These are phyloP conservation scores for Leptosphaerulina australis DNA, from an alignment of 2,329 filamentous ascomycete species.

Conservation along the genomic window DNA sequence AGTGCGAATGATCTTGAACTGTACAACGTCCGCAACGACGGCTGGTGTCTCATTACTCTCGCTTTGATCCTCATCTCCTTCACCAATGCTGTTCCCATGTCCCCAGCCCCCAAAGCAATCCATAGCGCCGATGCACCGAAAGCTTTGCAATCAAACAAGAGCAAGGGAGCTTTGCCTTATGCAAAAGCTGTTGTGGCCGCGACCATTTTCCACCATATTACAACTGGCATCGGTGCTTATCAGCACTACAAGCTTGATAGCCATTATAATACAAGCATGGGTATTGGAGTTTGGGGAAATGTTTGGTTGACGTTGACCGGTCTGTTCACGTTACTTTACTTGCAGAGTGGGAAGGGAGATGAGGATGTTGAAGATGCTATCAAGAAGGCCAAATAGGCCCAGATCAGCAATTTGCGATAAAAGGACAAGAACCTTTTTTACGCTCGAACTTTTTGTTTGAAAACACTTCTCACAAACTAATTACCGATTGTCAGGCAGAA, in stretches of 20 bases:
- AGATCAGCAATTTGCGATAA: too few relatives aligned
- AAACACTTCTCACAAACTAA: too few relatives aligned
- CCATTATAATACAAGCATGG: slow-evolving; percentile 35
- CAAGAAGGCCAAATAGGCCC: slow-evolving; percentile 20
- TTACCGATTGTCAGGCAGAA: too few relatives aligned
- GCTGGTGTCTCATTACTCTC: slow-evolving; percentile 37
- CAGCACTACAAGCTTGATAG: slow-evolving; percentile 35
- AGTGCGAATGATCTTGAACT: slow-evolving; percentile 32
- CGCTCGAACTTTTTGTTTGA: too few relatives aligned
- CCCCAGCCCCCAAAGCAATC: slow-evolving; percentile 4
- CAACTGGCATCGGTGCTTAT: slow-evolving; percentile 31
- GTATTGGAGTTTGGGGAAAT: slow-evolving; percentile 35
- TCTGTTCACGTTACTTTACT: slow-evolving; percentile 18
- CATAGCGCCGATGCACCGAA: slow-evolving; percentile 8
- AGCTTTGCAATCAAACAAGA: slow-evolving; percentile 4
- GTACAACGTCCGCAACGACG: slow-evolving; percentile 35
- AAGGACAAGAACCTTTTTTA: too few relatives aligned
- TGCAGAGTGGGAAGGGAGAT: slow-evolving; percentile 19
- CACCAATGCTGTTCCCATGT: slow-evolving; percentile 29
- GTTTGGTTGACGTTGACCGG: slow-evolving; percentile 33
- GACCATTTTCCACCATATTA: slow-evolving; percentile 32
- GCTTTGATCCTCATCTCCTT: slow-evolving; percentile 32
- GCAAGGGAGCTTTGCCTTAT: slow-evolving; percentile 20
- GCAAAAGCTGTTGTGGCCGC: slow-evolving; percentile 31
- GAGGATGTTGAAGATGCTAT: slow-evolving; percentile 15